Conservation (phyloP, 352 stramenopile species). For the Poterioochromonas sp. region DNA sequence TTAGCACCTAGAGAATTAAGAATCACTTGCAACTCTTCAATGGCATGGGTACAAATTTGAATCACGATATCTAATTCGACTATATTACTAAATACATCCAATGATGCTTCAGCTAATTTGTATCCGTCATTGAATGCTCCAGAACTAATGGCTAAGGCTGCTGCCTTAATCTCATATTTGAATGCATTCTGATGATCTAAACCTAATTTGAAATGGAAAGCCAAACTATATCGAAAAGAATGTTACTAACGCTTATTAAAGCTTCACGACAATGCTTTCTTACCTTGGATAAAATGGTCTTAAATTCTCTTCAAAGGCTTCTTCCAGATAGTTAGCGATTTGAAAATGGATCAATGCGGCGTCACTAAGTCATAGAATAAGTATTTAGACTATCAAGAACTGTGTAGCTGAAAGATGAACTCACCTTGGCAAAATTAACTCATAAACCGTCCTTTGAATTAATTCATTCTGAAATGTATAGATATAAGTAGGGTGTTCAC, state of each 20-base stretch:
- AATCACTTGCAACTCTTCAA: no score
- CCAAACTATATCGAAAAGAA: background rate
- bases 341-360: background rate
- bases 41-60: no score
- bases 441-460: background rate
- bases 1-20: no score
- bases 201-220: background rate
- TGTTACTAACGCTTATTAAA: background rate
- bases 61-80: no score
- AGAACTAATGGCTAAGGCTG: background rate
- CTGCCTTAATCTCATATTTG: background rate
- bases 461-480: background rate
- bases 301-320: background rate
- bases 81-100: no score
- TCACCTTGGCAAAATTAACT: background rate
- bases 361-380: background rate
- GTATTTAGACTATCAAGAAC: background rate
- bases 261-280: background rate
- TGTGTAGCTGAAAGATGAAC: background rate
- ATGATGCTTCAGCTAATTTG: background rate
- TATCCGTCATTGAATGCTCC: background rate
- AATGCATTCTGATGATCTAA: background rate
- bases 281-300: background rate
- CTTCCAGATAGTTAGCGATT: background rate
- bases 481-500: background rate